Percentiles rank a stretch among this genome's conserved stretches.
Evolutionary conservation across 495 filamentous ascomycete genomes (phyloP).

Genomic region (Jackrogersella minutella): DNA sequence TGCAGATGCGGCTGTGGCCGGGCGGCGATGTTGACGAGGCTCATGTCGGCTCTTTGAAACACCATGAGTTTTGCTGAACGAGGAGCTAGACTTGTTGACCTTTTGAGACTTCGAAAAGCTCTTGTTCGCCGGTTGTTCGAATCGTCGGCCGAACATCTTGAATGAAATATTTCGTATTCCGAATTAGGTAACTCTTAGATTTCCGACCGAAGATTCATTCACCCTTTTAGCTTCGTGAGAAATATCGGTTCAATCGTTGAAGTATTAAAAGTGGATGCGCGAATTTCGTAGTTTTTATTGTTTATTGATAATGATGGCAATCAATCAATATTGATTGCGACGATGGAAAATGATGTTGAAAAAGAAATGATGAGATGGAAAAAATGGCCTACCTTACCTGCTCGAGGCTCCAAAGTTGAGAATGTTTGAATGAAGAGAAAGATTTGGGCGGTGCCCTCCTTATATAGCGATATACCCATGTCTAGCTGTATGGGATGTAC

Average conservation of each 20-base stretch:
- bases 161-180: conserved; percentile 20
- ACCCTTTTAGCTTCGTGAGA: background rate
- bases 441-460: conserved; percentile 34
- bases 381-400: conserved; percentile 39
- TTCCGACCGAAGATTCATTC: conserved; percentile 16
- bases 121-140: conserved; percentile 49
- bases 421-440: conserved; percentile 20
- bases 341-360: conserved; percentile 11
- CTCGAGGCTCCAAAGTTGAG: conserved; percentile 24
- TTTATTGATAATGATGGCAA: background rate
- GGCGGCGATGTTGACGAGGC: conserved; percentile 48
- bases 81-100: conserved; percentile 52
- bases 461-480: conserved; percentile 47
- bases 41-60: conserved; percentile 57
- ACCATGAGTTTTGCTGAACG: conserved; percentile 56
- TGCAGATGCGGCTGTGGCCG: conserved; percentile 48
- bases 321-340: background rate
- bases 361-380: conserved; percentile 21
- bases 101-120: conserved; percentile 56
- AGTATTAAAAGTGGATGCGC: background rate
- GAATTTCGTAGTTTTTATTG: background rate
- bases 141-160: conserved; percentile 56
- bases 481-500: conserved; percentile 26
- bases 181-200: conserved; percentile 8
- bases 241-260: background rate